Conservation (phyloP, 352 stramenopile genomes). For the Globisporangium viniferum region DNA sequence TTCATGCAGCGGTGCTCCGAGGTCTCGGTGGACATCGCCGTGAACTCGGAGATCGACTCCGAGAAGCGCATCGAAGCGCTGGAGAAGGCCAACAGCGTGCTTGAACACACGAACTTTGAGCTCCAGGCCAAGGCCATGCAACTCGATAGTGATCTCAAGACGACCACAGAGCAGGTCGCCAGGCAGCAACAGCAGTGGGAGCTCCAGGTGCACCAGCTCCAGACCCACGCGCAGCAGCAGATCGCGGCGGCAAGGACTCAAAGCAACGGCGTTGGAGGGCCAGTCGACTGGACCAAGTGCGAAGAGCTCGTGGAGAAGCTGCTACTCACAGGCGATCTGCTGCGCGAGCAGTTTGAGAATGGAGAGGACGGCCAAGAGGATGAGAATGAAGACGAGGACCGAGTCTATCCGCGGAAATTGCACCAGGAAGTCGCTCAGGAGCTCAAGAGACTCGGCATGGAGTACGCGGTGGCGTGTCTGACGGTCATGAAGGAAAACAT, state of each 20-base stretch:
- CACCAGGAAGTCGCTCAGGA: constrained; percentile 34
- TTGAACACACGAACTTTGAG: constrained; percentile 42
- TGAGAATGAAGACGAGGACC: constrained; percentile 16
- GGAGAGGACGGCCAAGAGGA: background rate
- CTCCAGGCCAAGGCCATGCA: constrained; percentile 40
- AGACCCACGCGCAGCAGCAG: constrained; percentile 30
- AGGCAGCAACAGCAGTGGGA: constrained; percentile 42
- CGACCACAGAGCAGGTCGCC: constrained; percentile 22
- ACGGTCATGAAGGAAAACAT: constrained; percentile 65
- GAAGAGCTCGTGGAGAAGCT: constrained; percentile 59
- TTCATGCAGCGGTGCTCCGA: constrained; percentile 95
- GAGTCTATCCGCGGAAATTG: constrained; percentile 20
- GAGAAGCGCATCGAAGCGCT: constrained; percentile 55
- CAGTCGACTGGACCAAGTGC: constrained; percentile 50
- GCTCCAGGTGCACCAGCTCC: constrained; percentile 21
- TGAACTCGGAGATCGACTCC: constrained; percentile 66
- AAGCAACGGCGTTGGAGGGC: constrained; percentile 7
- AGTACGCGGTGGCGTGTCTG: constrained; percentile 52
- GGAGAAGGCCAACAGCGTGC: constrained; percentile 46
- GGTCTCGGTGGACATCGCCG: constrained; percentile 49
- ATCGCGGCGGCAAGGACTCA: constrained; percentile 23
- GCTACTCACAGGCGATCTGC: constrained; percentile 41
- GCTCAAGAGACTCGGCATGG: constrained; percentile 43
- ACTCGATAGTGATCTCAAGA: constrained; percentile 43
- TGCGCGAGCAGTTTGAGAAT: constrained; percentile 25